phyloP scores from a whole-genome alignment of 2,329 filamentous ascomycete species.

The Didymella arachidicola region DNA sequence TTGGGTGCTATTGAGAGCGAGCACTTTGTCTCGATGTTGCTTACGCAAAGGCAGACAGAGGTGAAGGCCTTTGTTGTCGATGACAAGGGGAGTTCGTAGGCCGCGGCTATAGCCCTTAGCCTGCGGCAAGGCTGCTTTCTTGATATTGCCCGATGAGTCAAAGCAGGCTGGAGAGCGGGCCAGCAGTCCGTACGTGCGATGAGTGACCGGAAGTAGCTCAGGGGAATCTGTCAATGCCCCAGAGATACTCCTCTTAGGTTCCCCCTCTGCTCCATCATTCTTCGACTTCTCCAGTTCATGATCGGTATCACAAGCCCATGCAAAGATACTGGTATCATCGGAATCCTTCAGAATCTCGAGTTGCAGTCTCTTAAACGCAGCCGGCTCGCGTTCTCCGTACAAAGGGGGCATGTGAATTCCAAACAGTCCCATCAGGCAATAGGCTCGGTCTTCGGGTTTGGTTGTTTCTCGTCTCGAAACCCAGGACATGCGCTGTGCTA shows the following conservation, averaged over 20 bases:
- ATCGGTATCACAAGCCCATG: neutral
- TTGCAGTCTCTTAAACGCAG: neutral
- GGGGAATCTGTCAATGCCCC: neutral
- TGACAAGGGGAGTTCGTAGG: neutral
- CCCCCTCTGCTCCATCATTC: too few relatives aligned
- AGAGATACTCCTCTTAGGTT: neutral
- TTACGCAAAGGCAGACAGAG: neutral
- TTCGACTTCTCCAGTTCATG: neutral
- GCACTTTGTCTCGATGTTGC: too few relatives aligned
- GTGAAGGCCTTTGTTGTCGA: neutral
- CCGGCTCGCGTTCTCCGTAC: constrained; percentile 21
- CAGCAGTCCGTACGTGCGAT: neutral
- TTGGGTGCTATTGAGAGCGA: too few relatives aligned
- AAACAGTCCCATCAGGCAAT: constrained; percentile 30
- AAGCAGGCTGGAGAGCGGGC: neutral
- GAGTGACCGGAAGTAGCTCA: neutral
- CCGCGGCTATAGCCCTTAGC: neutral
- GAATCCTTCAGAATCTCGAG: neutral
- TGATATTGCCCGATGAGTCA: neutral
- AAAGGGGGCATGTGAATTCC: constrained; percentile 22
- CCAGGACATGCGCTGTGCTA: constrained; percentile 24
- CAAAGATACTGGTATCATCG: neutral
- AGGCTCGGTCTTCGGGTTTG: constrained; percentile 25
- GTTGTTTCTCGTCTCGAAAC: constrained; percentile 21
- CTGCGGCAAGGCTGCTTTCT: neutral